Percentiles rank a stretch among this genome's conserved stretches.
These are phyloP conservation scores for Vigna radiata DNA, from an alignment of 306 rosid genomes.

Conservation along the genomic window DNA sequence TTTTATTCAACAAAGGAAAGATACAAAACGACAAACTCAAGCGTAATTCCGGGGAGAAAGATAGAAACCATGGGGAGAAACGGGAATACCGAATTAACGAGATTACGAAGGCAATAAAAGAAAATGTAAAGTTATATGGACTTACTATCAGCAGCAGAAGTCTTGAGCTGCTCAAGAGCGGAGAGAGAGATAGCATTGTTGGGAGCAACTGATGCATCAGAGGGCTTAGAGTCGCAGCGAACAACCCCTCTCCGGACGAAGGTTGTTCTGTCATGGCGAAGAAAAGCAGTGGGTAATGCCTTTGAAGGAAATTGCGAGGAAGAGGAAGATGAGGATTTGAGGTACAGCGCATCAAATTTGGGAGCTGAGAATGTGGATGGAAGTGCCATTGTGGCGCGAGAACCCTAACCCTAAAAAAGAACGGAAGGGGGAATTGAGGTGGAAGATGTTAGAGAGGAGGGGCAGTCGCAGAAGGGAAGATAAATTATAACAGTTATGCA, in stretches of 20 bases:
- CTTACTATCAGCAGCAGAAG: slow-evolving; percentile 87
- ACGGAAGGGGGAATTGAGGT: not conserved
- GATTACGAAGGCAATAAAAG: not conserved
- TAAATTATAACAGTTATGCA: not conserved
- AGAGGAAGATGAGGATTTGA: slow-evolving; percentile 56
- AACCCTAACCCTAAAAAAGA: slow-evolving; percentile 47
- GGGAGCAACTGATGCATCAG: slow-evolving; percentile 46
- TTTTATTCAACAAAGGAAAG: not conserved
- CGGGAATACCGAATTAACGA: not conserved
- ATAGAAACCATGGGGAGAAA: not conserved
- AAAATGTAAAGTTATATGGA: slow-evolving; percentile 1
- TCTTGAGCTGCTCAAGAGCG: slow-evolving; percentile 90
- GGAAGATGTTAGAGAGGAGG: not conserved
- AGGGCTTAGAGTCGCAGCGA: slow-evolving; percentile 67
- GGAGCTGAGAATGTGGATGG: slow-evolving; percentile 60
- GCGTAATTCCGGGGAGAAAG: not conserved
- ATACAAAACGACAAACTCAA: not conserved
- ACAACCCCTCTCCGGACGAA: slow-evolving; percentile 61
- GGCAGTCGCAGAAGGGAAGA: not conserved
- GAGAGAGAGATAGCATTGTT: slow-evolving; percentile 50
- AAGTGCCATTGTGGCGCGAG: slow-evolving; percentile 55
- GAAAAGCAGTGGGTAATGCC: slow-evolving; percentile 28
- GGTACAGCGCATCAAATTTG: slow-evolving; percentile 61
- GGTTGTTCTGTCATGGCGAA: slow-evolving; percentile 43
- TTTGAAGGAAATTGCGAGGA: slow-evolving; percentile 44